Evolutionary conservation across 495 filamentous ascomycete species (phyloP), one percentile per base, ranked within the genome.

Genomic region (Articulospora tetracladia): DNA sequence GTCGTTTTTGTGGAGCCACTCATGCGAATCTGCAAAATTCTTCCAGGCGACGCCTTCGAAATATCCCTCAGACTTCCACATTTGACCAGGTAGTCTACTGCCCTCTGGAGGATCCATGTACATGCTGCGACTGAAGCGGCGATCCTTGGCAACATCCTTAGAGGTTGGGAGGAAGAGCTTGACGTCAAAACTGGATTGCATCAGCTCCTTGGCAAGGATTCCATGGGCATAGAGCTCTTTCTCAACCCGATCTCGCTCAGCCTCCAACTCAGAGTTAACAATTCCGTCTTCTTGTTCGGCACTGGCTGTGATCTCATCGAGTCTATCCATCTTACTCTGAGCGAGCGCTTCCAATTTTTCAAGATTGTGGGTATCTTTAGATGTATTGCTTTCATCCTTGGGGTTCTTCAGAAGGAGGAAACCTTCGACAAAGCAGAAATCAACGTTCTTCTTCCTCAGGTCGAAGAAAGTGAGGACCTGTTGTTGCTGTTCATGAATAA

Each of bases 51-150:
- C 53, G n/a, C 57, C 39, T 20, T 62, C 53, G 46, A 67, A 67
- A 48, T 65, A 67, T 4, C 55, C 51, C 12, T 53, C 53, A 7
- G 58, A 61, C 53, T 66, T 54, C 63, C 63, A 66, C 53, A 60
- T 41, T 28, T 55, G 46, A 3, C 52, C 59, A 0, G 39, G 19
- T 13, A 22, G 10, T 25, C 49, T 23, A 51, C 61, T 2, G 30
- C 58, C 50, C 41, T 24, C 52, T 48, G 28, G 25, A 50, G 8
- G 2, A 61, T 53, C 50, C 26, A 58, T 30, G 51, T 59, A 56
- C 41, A 30, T 7, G 36, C 23, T 20, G 39, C 47, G 13, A 17
- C 12, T 34, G 36, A 54, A n/a, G 48, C 53, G 12, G 12, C 56
- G 23, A 3, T 50, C 13, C 41, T 53, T 60, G 1, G 48, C 57